phyloP scores from a whole-genome alignment of 2,329 filamentous ascomycete genomes.

The Colletotrichum sp. region DNA sequence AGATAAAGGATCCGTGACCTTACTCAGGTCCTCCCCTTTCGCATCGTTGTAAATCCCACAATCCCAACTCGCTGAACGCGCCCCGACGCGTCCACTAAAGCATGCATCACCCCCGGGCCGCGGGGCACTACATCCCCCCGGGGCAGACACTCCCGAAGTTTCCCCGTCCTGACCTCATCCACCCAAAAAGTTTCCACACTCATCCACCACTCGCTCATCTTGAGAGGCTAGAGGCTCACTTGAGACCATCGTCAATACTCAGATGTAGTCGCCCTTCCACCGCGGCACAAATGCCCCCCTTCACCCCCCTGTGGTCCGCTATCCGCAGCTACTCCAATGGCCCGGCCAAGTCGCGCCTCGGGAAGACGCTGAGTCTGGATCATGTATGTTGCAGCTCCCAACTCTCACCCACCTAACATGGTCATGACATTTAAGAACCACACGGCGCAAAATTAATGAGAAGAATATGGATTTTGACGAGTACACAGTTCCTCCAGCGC shows the following conservation, averaged over 20 bases:
- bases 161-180: slow-evolving; percentile 19
- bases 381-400: slow-evolving; percentile 49
- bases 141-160: slow-evolving; percentile 5
- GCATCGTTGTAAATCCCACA: background rate
- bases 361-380: slow-evolving; percentile 59
- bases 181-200: slow-evolving; percentile 12
- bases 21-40: background rate
- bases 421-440: too few relatives aligned
- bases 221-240: background rate
- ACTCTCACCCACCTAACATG: background rate
- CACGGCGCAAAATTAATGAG: background rate
- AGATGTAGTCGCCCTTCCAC: background rate
- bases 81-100: slow-evolving; percentile 1
- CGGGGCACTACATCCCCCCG: background rate
- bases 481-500: slow-evolving; percentile 62
- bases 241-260: background rate
- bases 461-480: background rate
- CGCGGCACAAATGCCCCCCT: slow-evolving; percentile 2
- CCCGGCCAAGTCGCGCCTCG: slow-evolving; percentile 39
- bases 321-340: slow-evolving; percentile 43
- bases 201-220: background rate
- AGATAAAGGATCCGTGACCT: background rate
- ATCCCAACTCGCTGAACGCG: background rate
- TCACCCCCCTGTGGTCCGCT: slow-evolving; percentile 1
- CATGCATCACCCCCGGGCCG: background rate